phyloP scores from a whole-genome alignment of 257 asterid species.

The Nicotiana otophora region DNA sequence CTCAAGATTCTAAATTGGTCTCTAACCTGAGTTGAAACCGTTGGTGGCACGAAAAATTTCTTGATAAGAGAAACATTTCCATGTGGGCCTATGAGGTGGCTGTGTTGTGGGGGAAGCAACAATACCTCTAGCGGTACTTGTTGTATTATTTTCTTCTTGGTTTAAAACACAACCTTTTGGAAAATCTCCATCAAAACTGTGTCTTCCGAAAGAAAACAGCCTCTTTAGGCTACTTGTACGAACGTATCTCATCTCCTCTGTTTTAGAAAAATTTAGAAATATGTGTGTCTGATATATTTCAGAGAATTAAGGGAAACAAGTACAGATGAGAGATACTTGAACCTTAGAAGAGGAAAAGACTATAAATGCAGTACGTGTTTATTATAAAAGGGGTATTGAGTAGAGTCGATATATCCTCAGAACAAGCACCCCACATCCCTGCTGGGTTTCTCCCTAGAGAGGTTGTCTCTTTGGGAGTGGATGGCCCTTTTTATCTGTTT shows the following conservation, averaged over 20 bases:
- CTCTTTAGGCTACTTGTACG: conserved; percentile 55
- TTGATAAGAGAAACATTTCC: conserved; percentile 81
- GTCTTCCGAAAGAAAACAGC: conserved; percentile 50
- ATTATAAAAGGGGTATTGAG: not conserved
- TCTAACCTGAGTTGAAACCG: conserved; percentile 58
- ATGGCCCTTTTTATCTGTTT: conserved; percentile 9
- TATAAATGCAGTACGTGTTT: not conserved
- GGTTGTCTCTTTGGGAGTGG: not conserved
- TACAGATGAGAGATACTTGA: not conserved
- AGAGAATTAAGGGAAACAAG: not conserved
- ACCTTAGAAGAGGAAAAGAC: not conserved
- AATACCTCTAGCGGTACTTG: not conserved
- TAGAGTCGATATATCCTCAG: not conserved
- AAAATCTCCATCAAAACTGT: conserved; percentile 32
- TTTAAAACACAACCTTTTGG: conserved; percentile 21
- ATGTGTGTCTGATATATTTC: not conserved
- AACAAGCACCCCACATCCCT: conserved; percentile 6
- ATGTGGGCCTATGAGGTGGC: conserved; percentile 49
- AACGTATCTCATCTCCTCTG: conserved; percentile 44
- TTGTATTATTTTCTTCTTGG: conserved; percentile 6
- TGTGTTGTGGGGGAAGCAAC: conserved; percentile 19
- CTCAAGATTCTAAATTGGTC: too few relatives aligned
- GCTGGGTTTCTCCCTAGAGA: not conserved
- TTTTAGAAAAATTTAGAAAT: not conserved
- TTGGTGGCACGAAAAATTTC: conserved; percentile 74